Base-by-base conservation (phyloP, 1,139 yeast genomes). In the Yamadazyma buinensis region DNA sequence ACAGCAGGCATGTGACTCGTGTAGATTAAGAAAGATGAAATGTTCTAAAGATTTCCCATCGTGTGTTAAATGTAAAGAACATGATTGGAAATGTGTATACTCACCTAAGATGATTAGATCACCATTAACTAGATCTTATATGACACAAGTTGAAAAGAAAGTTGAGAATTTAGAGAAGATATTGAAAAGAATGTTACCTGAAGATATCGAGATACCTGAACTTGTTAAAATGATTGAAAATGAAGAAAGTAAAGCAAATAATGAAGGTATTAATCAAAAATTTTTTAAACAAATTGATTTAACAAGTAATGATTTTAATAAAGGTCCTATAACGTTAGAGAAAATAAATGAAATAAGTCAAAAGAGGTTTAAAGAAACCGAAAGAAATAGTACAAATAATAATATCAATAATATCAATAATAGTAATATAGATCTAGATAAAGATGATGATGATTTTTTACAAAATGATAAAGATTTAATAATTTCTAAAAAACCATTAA, bases 41-140 rank as follows among this genome's bases (percentile, higher is more conserved):
- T 57, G 61, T 36, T 51, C 59, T 14, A 55, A 52, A 33, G 57
- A 54, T 32, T 42, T 30, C 30, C 61, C 61, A n/a, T 40, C 51
- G 15, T 56, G 61, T 33, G 39, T 40, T 34, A 56, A 55, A 30
- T 56, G 61, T 37, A 49, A 49, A 37, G 57, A 55, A 34, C 61
- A 56, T 38, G 40, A 40, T 12, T 54, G 59, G 59, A 51, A 54
- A 32, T 56, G 61, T 40, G 47, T 51, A 2, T 56, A 56, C 35
- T 52, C 57, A 9, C 61, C 60, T 4, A 43, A 55, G 26, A 48
- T 50, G 3, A 49, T 53, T 10, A 37, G 61, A 23, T 51, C 59
- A 15, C 61, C 61, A 7, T 41, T 56, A 29, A 56, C 61, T 2
- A 41, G 61, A 33, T 53, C 60, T 3, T 51, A 56, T 41, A 36